Evolutionary conservation across 176 grass and related monocot species (phyloP), one percentile per base, ranked within the genome.

Genomic region (Otatea glauca): DNA sequence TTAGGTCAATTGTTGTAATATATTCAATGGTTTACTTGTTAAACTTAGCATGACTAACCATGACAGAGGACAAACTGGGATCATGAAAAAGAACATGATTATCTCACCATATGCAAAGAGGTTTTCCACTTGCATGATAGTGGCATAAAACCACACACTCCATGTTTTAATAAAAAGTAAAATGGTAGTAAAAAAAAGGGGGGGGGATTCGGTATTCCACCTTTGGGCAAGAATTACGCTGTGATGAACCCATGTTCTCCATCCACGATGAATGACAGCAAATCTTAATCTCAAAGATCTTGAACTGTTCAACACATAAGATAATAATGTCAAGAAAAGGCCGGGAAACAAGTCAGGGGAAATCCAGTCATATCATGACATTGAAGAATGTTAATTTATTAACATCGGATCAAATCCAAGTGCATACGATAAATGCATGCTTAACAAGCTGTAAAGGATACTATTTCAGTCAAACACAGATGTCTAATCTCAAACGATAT

Each of bases 201-300:
- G 8, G 78, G 18, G 77, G 29, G 61, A 65, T 42, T 81, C 20
- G 42, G 23, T 71, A 77, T 21, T 66, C 59, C 44, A 88, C 89
- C 89, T 91, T 90, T 34, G 89, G 75, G 62, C 34, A 84, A 68
- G 89, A 84, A 53, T 87, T 91, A 43, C 4, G 44, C 32, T 78
- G 75, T 68, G 68, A 84, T 69, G 78, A 43, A 47, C 75, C 62
- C 89, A 75, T 75, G 15, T 65, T 84, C 21, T 60, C 85, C 89
- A 84, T 87, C 61, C 9, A 64, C 43, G 1, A 41, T 3, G 24
- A 79, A 23, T 43, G 53, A 21, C 24, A 27, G 23, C 2, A 62
- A 75, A 79, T 79, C 66, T 86, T 86, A 75, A 78, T 90, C 45
- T 65, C 48, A 35, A 60, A 18, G 21, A 5, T 47, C 77, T 54